Evolutionary conservation across 2,329 filamentous ascomycete species (phyloP).

Genomic region (Xylaria sp.): DNA sequence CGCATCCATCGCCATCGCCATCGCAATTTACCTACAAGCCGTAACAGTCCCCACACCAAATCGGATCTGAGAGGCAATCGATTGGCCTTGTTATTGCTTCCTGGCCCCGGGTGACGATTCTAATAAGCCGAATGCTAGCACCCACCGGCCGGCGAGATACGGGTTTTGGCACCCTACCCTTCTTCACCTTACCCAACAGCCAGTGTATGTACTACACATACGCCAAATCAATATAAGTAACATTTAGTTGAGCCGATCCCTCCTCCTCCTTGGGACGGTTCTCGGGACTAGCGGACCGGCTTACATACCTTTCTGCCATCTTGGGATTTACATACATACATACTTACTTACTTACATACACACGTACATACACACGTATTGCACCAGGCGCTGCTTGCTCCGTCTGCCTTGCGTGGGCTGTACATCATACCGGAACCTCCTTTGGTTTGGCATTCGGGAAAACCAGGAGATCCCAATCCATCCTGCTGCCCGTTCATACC

Average conservation of each 20-base stretch:
- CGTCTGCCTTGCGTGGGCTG: neutral
- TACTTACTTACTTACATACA: conserved; percentile 16
- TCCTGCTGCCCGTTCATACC: conserved; percentile 21
- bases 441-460: neutral
- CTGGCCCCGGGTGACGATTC: too few relatives aligned
- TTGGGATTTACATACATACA: conserved; percentile 16
- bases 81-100: too few relatives aligned
- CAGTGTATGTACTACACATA: conserved; percentile 1
- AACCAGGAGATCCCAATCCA: neutral
- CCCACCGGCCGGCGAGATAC: too few relatives aligned
- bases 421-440: neutral
- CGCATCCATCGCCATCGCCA: too few relatives aligned
- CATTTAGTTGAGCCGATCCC: neutral
- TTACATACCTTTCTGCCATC: conserved; percentile 1
- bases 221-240: neutral
- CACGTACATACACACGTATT: conserved; percentile 16
- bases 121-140: too few relatives aligned
- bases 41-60: neutral
- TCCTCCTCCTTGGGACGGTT: neutral
- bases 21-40: neutral
- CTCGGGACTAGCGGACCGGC: too few relatives aligned
- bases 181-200: conserved; percentile 27
- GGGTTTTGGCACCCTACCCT: neutral
- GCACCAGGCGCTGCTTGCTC: too few relatives aligned
- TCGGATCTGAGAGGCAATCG: neutral